phyloP scores from a whole-genome alignment of 495 filamentous ascomycete genomes.

The Tuber borchii region DNA sequence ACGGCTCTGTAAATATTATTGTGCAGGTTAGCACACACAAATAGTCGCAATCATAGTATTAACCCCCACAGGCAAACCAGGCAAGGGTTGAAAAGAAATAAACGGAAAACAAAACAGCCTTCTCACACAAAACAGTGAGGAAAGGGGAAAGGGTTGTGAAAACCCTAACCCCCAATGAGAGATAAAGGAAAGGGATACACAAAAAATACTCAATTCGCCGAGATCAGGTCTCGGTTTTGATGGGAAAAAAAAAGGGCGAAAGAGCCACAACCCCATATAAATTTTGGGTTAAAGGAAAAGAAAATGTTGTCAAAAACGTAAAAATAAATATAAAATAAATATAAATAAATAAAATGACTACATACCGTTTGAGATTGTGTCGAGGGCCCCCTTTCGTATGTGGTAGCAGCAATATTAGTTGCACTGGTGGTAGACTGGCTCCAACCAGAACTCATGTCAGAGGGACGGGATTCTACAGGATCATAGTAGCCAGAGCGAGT shows the following conservation, averaged over 20 bases:
- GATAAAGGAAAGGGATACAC: slow-evolving; percentile 1
- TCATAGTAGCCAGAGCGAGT: slow-evolving; percentile 42
- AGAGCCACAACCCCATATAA: slow-evolving; percentile 4
- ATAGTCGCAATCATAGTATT: not conserved
- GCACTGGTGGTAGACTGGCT: slow-evolving; percentile 12
- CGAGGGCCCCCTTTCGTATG: slow-evolving; percentile 33
- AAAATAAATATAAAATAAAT: not conserved
- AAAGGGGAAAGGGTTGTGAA: slow-evolving; percentile 5
- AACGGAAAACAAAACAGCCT: not conserved
- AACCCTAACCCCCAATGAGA: slow-evolving; percentile 3
- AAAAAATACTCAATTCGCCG: not conserved
- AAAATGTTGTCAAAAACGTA: not conserved
- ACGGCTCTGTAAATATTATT: slow-evolving; percentile 25
- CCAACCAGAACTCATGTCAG: slow-evolving; percentile 41
- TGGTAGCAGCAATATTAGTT: slow-evolving; percentile 8
- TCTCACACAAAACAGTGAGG: not conserved
- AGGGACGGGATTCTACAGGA: slow-evolving; percentile 35
- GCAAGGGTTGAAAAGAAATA: not conserved
- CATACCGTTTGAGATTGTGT: slow-evolving; percentile 39
- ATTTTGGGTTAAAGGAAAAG: not conserved
- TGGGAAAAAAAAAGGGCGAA: not conserved
- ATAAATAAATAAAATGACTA: slow-evolving; percentile 12
- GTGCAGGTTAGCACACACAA: not conserved
- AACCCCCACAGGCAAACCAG: not conserved
- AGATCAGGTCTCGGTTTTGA: not conserved